Base-by-base conservation (phyloP, 306 rosid species). In the Astragalus membranaceus region DNA sequence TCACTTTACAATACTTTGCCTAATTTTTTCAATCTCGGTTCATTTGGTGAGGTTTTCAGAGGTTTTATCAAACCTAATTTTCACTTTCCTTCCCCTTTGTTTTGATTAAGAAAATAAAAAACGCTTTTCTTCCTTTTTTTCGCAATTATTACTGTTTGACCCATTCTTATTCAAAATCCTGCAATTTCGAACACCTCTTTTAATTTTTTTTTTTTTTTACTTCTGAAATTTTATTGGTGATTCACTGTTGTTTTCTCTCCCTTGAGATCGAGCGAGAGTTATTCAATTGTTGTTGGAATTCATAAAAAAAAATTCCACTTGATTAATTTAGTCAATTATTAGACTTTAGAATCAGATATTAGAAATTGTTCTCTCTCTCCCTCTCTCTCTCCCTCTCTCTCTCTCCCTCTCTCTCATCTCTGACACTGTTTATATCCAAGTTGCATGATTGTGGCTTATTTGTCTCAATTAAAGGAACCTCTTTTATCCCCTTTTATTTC, bases 1-100 rank as follows among this genome's bases (percentile, higher is more conserved):
- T 7, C 9, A 39, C 0, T 39, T 39, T 8, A 8, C 44, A 39
- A 39, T 39, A 8, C 44, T 48, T 48, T 48, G 10, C 26, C 10
- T 2, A 14, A 48, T 14, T 20, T 48, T 44, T 42, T 23, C 36
- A 20, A 62, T 62, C 68, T 20, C n/a, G 11, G 1, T 42, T 42
- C 17, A 5, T 52, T 51, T 20, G 3, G 20, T 2, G 55, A 48
- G 52, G 59, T 50, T 54, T 66, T 6, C 44, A 14, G 65, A 77
- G 61, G 33, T 69, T 72, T 72, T 64, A 8, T 67, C 64, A 10
- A 58, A 65, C 60, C 35, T n/a, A 67, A 12, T 49, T 4, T 10
- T 13, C 35, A 57, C 42, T 49, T 44, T 9, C 11, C 20, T 20
- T 43, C 10, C 3, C 7, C 1, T 13, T 37, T 36, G 12, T 20